phyloP scores from a whole-genome alignment of 2,329 filamentous ascomycete genomes.

The Colletotrichum godetiae region DNA sequence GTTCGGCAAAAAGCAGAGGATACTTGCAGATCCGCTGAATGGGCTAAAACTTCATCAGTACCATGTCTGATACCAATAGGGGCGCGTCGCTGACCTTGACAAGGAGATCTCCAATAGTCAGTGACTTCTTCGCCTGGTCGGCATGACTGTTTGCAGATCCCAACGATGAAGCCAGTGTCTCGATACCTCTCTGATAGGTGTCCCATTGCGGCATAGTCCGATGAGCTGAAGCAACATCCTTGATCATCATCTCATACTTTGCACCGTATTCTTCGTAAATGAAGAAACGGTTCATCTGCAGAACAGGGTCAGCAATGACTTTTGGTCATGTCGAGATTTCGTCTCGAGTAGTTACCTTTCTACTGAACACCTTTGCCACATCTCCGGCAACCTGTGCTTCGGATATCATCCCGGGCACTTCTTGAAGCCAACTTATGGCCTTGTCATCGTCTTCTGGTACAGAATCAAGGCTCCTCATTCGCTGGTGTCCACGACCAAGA shows the following conservation, averaged over 20 bases:
- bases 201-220: conserved; percentile 79
- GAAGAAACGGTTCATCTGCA: conserved; percentile 82
- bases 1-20: conserved; percentile 84
- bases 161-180: conserved; percentile 81
- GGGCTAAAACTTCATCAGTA: conserved; percentile 65
- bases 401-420: conserved; percentile 62
- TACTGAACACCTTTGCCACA: conserved; percentile 70
- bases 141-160: conserved; percentile 74
- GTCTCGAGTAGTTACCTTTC: conserved; percentile 57
- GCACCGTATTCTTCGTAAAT: conserved; percentile 92
- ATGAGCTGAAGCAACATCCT: conserved; percentile 78
- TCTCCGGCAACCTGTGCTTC: conserved; percentile 70
- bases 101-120: conserved; percentile 86
- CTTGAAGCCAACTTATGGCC: conserved; percentile 53
- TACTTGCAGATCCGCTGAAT: conserved; percentile 95
- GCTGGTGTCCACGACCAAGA: conserved; percentile 49
- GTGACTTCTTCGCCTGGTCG: conserved; percentile 75
- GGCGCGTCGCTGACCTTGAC: conserved; percentile 76
- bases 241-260: conserved; percentile 87
- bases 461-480: conserved; percentile 61
- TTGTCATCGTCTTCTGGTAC: conserved; percentile 54
- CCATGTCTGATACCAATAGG: not conserved
- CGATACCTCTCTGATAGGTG: conserved; percentile 85
- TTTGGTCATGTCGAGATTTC: not conserved
- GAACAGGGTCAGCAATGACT: conserved; percentile 1